Conservation (phyloP, 331 rosid genomes). For the Malus hybrid region DNA sequence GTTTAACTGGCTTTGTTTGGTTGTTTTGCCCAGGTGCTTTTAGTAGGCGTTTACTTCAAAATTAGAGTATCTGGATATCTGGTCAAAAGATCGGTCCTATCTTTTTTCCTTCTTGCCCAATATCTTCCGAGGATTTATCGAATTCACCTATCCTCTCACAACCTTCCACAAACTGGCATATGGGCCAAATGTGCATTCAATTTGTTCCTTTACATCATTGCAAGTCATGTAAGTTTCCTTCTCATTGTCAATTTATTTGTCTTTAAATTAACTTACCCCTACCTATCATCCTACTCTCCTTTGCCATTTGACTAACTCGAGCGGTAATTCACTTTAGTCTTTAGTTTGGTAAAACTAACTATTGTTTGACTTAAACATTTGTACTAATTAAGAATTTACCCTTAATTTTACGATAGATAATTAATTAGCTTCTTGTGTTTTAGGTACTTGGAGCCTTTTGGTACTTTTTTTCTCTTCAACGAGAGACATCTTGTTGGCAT, state of each 20-base stretch:
- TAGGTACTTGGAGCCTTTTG: background rate
- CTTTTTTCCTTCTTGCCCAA: background rate
- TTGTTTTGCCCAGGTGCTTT: background rate
- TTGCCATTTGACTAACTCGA: too few relatives aligned
- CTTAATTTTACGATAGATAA: too few relatives aligned
- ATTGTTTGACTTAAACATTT: too few relatives aligned
- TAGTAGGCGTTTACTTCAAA: background rate
- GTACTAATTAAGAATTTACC: too few relatives aligned
- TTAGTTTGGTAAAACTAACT: too few relatives aligned
- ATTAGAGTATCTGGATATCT: background rate
- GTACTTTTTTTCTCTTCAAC: slow-evolving; percentile 1
- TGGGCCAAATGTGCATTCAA: slow-evolving; percentile 3
- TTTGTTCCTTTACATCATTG: slow-evolving; percentile 11
- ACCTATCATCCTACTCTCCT: too few relatives aligned
- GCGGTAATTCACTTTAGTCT: too few relatives aligned
- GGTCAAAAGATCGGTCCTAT: background rate
- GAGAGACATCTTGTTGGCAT: background rate
- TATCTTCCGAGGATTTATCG: slow-evolving; percentile 1
- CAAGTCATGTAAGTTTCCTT: slow-evolving; percentile 11
- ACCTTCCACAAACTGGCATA: background rate
- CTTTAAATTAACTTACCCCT: too few relatives aligned
- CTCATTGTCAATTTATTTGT: background rate
- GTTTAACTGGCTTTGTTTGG: background rate
- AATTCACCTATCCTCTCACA: background rate
- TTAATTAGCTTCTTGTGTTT: too few relatives aligned